phyloP scores from a whole-genome alignment of 2,329 filamentous ascomycete genomes.

The Colletotrichum sp. region DNA sequence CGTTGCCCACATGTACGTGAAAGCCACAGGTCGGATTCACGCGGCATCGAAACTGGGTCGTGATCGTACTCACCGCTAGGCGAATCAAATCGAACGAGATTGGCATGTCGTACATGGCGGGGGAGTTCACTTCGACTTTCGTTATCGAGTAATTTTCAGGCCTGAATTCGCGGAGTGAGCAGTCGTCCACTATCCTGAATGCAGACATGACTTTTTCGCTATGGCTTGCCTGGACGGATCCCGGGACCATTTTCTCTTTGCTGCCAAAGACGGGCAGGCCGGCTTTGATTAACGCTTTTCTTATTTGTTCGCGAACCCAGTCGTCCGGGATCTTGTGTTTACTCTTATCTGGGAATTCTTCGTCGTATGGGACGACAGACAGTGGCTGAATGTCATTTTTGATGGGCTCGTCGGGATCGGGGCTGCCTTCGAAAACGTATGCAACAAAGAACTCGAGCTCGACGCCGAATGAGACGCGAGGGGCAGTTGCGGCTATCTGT shows the following conservation, averaged over 20 bases:
- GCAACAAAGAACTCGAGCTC: constrained; percentile 30
- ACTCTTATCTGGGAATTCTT: background rate
- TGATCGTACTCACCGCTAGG: constrained; percentile 36
- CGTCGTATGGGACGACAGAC: constrained; percentile 20
- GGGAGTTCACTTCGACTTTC: constrained; percentile 36
- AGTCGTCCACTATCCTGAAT: background rate
- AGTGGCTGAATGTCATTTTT: constrained; percentile 27
- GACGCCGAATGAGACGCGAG: constrained; percentile 30
- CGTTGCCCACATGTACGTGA: constrained; percentile 42
- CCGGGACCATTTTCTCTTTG: background rate
- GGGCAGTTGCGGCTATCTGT: background rate
- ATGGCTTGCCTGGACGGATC: constrained; percentile 10
- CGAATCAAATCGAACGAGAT: constrained; percentile 31
- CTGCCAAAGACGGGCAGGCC: constrained; percentile 2
- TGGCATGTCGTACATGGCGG: constrained; percentile 34
- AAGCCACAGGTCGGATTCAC: constrained; percentile 38
- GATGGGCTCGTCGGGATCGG: constrained; percentile 26
- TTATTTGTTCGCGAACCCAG: background rate
- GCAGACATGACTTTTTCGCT: background rate
- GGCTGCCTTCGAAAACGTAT: constrained; percentile 10
- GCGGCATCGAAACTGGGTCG: constrained; percentile 31
- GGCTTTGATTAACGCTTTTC: background rate
- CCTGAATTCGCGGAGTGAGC: background rate
- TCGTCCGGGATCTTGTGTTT: background rate
- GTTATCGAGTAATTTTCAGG: constrained; percentile 24